phyloP scores from a whole-genome alignment of 306 rosid species.

The Casuarina glauca region DNA sequence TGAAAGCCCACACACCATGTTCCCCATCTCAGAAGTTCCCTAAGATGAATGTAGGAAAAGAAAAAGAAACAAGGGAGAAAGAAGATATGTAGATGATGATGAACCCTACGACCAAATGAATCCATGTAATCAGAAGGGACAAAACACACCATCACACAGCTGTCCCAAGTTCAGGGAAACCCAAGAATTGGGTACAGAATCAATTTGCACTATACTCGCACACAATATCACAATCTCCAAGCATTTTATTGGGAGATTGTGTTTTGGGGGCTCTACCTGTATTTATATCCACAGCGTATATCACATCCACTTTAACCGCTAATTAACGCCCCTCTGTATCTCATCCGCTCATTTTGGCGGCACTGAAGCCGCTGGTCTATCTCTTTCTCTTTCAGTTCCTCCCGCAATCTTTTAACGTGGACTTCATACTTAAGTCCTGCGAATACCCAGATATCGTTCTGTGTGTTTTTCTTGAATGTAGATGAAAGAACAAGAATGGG shows the following conservation, averaged over 20 bases:
- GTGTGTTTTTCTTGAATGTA: slow-evolving; percentile 18
- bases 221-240: slow-evolving; percentile 21
- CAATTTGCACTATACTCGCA: background rate
- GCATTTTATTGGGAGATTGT: slow-evolving; percentile 29
- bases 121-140: slow-evolving; percentile 50
- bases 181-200: slow-evolving; percentile 37
- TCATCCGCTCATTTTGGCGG: slow-evolving; percentile 82
- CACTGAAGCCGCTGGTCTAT: slow-evolving; percentile 63
- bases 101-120: slow-evolving; percentile 35
- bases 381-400: slow-evolving; percentile 27
- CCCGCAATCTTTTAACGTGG: slow-evolving; percentile 21
- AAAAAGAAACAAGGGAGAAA: background rate
- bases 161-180: slow-evolving; percentile 37
- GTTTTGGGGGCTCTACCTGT: background rate
- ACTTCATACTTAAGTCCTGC: slow-evolving; percentile 40
- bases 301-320: slow-evolving; percentile 32
- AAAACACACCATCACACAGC: slow-evolving; percentile 60
- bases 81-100: slow-evolving; percentile 33
- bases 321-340: slow-evolving; percentile 50
- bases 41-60: slow-evolving; percentile 19
- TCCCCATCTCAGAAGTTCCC: background rate
- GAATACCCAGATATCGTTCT: slow-evolving; percentile 24
- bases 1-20: too few species aligned
- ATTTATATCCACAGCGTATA: background rate
- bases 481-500: slow-evolving; percentile 41